Evolutionary conservation across 1,284 basidiomycete species (phyloP).

Genomic region (Chalciporus sp.): DNA sequence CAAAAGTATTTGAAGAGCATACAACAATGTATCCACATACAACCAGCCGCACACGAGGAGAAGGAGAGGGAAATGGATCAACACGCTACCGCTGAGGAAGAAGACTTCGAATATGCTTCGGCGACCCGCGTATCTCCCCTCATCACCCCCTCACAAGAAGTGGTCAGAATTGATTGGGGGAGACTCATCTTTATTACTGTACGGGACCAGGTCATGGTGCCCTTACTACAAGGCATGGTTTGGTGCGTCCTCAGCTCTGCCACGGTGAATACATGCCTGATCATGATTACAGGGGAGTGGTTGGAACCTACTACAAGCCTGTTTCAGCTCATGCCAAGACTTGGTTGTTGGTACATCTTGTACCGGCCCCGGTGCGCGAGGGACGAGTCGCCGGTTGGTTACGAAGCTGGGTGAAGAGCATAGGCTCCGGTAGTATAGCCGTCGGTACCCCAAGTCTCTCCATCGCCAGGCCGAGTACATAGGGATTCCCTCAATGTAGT

Average conservation of each 20-base stretch:
- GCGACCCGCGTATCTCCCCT: slow-evolving; percentile 24
- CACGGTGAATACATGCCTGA: slow-evolving; percentile 2
- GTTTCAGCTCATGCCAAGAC: slow-evolving; percentile 31
- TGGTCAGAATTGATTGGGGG: slow-evolving; percentile 59
- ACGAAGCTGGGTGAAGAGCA: slow-evolving; percentile 40
- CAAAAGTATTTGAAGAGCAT: slow-evolving; percentile 65
- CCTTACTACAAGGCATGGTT: slow-evolving; percentile 68
- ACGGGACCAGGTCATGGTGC: slow-evolving; percentile 69
- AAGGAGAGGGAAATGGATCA: slow-evolving; percentile 35
- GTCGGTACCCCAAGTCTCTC: slow-evolving; percentile 33
- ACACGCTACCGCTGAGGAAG: slow-evolving; percentile 10
- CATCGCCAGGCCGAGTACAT: slow-evolving; percentile 30
- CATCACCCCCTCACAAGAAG: slow-evolving; percentile 30
- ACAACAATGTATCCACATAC: slow-evolving; percentile 51
- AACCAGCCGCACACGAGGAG: slow-evolving; percentile 22
- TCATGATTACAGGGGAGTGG: slow-evolving; percentile 32
- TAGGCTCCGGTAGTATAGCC: slow-evolving; percentile 36
- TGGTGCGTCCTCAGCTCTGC: slow-evolving; percentile 46
- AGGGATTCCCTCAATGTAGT: not conserved
- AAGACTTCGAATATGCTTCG: slow-evolving; percentile 18
- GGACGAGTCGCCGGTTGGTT: slow-evolving; percentile 48
- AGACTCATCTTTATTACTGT: slow-evolving; percentile 63
- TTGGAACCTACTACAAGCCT: slow-evolving; percentile 37
- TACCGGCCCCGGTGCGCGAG: slow-evolving; percentile 32
- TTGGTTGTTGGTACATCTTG: slow-evolving; percentile 18